These are phyloP conservation scores for Aspergillus novoparasiticus DNA, from an alignment of 2,329 filamentous ascomycete genomes.

Conservation along the genomic window DNA sequence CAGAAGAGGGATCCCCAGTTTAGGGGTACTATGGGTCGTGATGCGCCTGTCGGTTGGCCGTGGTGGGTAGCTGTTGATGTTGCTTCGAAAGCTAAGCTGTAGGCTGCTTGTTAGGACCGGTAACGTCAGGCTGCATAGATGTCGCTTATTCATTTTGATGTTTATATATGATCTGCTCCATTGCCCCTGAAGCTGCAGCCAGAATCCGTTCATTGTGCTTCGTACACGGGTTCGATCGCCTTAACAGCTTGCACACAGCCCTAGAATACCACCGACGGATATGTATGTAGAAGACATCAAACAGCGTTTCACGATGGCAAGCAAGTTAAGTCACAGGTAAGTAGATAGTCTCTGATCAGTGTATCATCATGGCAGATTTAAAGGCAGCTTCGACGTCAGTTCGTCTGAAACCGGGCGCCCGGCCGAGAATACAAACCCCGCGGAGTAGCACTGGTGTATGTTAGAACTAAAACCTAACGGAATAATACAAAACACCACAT, in stretches of 20 bases:
- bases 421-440: background rate
- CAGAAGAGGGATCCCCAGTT: background rate
- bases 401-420: background rate
- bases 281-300: background rate
- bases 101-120: background rate
- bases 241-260: background rate
- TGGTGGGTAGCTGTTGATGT: background rate
- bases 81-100: background rate
- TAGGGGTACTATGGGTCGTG: background rate
- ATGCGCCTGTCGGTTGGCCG: background rate
- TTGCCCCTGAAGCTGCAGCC: background rate
- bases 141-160: background rate
- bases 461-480: background rate
- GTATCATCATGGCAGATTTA: background rate
- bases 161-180: background rate
- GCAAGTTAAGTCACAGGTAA: too few relatives aligned
- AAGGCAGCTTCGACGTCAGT: background rate
- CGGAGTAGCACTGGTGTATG: background rate
- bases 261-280: background rate
- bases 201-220: background rate
- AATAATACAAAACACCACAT: background rate
- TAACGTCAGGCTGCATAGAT: background rate
- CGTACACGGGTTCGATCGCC: background rate
- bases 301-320: background rate
- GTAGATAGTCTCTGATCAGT: background rate